Percentiles rank a stretch among this genome's conserved stretches.
Evolutionary conservation across 2,329 filamentous ascomycete genomes (phyloP).

Genomic region (Lachnellula willkommii): DNA sequence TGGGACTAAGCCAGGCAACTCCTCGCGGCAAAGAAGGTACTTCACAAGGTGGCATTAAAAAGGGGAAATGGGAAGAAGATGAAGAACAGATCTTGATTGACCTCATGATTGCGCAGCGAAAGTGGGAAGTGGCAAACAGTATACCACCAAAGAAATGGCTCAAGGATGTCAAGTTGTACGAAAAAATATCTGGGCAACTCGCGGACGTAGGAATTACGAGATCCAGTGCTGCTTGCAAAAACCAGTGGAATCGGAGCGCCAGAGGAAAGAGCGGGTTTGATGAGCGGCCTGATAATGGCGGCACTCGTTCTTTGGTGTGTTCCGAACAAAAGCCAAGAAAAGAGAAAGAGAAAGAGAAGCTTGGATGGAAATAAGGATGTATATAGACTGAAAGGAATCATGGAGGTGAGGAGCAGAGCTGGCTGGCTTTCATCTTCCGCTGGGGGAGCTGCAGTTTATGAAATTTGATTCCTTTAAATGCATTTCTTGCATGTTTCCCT

Average conservation of each 20-base stretch:
- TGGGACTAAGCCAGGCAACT: not conserved
- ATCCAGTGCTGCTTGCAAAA: conserved; percentile 11
- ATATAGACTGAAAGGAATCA: not conserved
- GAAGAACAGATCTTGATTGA: not conserved
- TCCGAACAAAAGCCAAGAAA: conserved; percentile 7
- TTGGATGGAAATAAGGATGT: not conserved
- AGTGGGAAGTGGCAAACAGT: not conserved
- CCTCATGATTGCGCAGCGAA: not conserved
- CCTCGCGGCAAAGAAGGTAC: not conserved
- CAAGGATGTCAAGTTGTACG: not conserved
- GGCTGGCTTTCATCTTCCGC: not conserved
- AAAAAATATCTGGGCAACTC: not conserved
- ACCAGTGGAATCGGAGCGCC: conserved; percentile 14
- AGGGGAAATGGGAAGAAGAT: not conserved
- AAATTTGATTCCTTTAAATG: too few species aligned
- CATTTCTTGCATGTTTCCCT: too few species aligned
- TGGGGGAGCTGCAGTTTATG: too few species aligned
- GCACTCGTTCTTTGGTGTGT: conserved; percentile 1
- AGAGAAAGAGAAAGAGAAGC: not conserved
- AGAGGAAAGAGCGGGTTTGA: conserved; percentile 2
- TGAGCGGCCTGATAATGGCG: conserved; percentile 4
- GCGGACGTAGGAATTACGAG: not conserved
- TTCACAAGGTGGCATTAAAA: not conserved
- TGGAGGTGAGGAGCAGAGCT: not conserved
- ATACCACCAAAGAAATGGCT: not conserved